phyloP scores from a whole-genome alignment of 345 rosid species.

The Boechera stricta region DNA sequence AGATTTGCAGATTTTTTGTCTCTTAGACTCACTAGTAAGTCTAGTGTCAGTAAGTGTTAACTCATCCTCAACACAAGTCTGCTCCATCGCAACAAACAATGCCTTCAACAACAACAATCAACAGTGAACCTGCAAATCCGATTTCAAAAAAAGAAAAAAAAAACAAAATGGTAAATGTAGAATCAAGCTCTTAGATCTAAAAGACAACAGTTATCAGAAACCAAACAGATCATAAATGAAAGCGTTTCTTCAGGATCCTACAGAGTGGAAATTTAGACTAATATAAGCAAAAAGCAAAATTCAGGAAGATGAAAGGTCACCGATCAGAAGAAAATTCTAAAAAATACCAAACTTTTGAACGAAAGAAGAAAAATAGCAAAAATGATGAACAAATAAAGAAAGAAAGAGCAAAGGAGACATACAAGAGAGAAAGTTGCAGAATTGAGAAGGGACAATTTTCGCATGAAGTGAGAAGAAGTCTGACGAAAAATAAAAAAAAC shows the following conservation, averaged over 20 bases:
- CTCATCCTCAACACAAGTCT: background rate
- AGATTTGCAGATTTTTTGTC: background rate
- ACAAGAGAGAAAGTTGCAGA: background rate
- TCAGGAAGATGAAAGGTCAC: too few species aligned
- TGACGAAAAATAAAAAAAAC: too few species aligned
- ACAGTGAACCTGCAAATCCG: too few species aligned
- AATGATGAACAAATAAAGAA: background rate
- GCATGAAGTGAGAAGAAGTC: background rate
- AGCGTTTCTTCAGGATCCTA: too few species aligned
- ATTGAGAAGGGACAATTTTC: background rate
- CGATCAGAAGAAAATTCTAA: too few species aligned
- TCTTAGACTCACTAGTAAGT: background rate
- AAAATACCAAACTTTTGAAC: too few species aligned
- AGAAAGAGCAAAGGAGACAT: background rate
- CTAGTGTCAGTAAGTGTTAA: background rate
- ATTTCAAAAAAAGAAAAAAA: too few species aligned
- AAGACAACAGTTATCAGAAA: too few species aligned
- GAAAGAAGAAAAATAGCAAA: too few species aligned
- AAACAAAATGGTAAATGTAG: background rate
- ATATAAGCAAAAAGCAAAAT: too few species aligned
- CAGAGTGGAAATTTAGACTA: background rate
- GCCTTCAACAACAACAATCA: background rate
- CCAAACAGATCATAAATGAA: too few species aligned
- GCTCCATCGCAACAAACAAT: slow-evolving; percentile 1
- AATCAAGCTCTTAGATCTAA: too few species aligned